Evolutionary conservation across 352 stramenopile species (phyloP).

Genomic region (Phytophthora sansomeana): DNA sequence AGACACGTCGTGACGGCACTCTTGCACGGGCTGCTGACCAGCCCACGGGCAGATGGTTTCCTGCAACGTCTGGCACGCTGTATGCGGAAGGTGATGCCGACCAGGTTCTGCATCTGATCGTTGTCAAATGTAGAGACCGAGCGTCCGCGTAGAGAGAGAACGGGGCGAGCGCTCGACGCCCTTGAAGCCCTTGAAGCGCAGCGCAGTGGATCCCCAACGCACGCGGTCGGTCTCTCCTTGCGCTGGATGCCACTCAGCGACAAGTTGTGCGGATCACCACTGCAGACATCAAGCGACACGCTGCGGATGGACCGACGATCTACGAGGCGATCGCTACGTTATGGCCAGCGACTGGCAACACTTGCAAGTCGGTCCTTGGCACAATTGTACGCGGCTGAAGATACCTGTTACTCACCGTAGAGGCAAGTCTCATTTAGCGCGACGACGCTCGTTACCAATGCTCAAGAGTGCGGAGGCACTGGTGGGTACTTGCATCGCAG

Average conservation of each 20-base stretch:
- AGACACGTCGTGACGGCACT: constrained; percentile 29
- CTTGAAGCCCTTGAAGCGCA: neutral
- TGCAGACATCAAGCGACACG: no score
- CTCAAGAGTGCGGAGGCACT: neutral
- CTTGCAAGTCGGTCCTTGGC: no score
- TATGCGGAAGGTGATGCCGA: neutral
- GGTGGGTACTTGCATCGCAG: constrained; percentile 9
- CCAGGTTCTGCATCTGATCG: constrained; percentile 15
- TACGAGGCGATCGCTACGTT: no score
- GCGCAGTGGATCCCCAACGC: neutral
- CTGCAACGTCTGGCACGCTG: neutral
- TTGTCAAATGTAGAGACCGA: constrained; percentile 14
- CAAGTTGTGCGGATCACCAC: no score
- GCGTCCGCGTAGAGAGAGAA: constrained; percentile 2
- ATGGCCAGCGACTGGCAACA: no score
- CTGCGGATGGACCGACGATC: no score
- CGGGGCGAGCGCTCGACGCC: no score
- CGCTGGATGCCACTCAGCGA: constrained; percentile 25
- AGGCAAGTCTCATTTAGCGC: constrained; percentile 7
- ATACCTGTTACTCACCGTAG: constrained; percentile 15
- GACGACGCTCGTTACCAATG: constrained; percentile 17
- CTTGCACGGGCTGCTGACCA: constrained; percentile 27
- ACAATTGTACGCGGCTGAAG: neutral
- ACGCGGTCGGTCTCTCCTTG: neutral
- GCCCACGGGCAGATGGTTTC: constrained; percentile 1